Base-by-base conservation (phyloP, 2,329 filamentous ascomycete species). In the Rutstroemia sp. region DNA sequence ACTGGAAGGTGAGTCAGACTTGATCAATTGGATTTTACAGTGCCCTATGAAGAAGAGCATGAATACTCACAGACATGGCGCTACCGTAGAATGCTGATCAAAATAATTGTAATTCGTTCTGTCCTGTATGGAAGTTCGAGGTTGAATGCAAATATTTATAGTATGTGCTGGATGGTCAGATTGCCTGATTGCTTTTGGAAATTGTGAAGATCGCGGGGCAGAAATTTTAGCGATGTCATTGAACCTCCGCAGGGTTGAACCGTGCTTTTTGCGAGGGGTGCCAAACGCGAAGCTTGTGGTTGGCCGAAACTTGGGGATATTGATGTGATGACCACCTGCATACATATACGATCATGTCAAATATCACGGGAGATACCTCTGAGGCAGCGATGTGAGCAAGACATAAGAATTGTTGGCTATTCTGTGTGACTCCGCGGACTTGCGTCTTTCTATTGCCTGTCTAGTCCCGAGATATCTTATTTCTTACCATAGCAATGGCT, bases 1-100 rank as follows among this genome's bases (percentile, higher is more conserved):
- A 69, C 79, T 85, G 65, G 34, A 48, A 41, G 57, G 23, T 59
- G 59, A 65, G 61, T 65, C 61, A 54, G 52, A 54, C n/a, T 45
- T 21, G 25, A 12, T 21, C 8, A 23, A 19, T 45, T 45, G 42
- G 5, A 45, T 23, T 23, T 14, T 16, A 10, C 19, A 45, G 18
- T 4, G 12, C 21, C 16, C 7, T 25, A 21, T 3, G 19, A 23
- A 21, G 19, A 10, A 45, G 19, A 23, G n/a, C 12, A 21, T 55
- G 21, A 18, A 34, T 42, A 55, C 53, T 55, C 50, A 50, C 53
- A 39, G 53, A 44, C 53, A 55, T 55, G 23, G 19, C 21, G 18
- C 19, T 45, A 4, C 14, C 9, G 19, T 45, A 45, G 5, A 34
- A 14, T 34, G 12, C 1, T 34, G 12, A 14, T 14, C 10, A 34